Conservation (phyloP, 108 stramenopile genomes). For the Aurantiochytrium sp. region DNA sequence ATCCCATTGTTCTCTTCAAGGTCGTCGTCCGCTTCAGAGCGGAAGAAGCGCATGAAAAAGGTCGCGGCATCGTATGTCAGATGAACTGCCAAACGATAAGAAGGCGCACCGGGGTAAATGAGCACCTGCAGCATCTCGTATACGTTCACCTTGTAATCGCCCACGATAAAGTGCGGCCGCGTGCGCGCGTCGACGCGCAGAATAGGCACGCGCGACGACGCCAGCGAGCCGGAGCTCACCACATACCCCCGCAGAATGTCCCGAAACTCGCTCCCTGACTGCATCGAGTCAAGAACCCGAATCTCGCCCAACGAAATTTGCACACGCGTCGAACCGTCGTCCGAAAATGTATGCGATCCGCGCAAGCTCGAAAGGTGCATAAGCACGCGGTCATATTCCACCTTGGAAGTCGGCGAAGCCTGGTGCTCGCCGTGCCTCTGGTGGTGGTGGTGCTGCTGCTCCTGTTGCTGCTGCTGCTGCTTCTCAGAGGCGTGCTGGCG, state of each 20-base stretch:
- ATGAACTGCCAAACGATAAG: not conserved
- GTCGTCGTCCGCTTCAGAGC: constrained; percentile 5
- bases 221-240: not conserved
- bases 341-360: not conserved
- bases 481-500: too few relatives aligned
- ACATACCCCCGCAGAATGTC: constrained; percentile 18
- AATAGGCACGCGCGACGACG: not conserved
- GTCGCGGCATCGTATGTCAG: not conserved
- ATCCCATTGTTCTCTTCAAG: not conserved
- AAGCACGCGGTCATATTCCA: not conserved
- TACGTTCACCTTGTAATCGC: constrained; percentile 24
- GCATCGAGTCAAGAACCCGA: not conserved
- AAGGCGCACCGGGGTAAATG: not conserved
- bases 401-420: not conserved
- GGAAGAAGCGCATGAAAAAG: constrained; percentile 15
- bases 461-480: too few relatives aligned
- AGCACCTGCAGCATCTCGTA: constrained; percentile 9
- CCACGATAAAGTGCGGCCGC: not conserved
- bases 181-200: not conserved
- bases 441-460: too few relatives aligned
- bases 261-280: not conserved
- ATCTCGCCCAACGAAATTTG: not conserved
- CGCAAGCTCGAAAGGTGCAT: not conserved
- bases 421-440: not conserved
- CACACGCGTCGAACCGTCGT: constrained; percentile 8